Percentiles rank a stretch among this genome's conserved stretches.
phyloP scores from a whole-genome alignment of 306 rosid genomes.

The Casuarina cunninghamiana region DNA sequence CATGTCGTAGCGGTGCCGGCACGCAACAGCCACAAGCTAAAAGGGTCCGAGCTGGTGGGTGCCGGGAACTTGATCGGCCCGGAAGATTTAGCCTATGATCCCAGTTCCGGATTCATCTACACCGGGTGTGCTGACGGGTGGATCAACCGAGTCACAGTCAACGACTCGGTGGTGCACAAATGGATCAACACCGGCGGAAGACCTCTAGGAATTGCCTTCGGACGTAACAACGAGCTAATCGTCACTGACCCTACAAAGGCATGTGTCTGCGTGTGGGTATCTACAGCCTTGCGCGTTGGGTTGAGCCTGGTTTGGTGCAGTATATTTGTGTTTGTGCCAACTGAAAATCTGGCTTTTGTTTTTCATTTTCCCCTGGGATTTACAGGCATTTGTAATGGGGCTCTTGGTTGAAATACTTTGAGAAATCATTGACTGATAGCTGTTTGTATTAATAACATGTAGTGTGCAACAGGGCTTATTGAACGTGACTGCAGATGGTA shows the following conservation, averaged over 20 bases:
- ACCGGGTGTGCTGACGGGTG: constrained; percentile 75
- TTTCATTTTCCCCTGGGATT: too few species aligned
- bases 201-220: constrained; percentile 62
- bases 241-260: constrained; percentile 61
- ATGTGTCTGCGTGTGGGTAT: too few species aligned
- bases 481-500: constrained; percentile 41
- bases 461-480: constrained; percentile 53
- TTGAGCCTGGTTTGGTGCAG: too few species aligned
- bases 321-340: too few species aligned
- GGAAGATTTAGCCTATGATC: constrained; percentile 55
- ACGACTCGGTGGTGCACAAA: constrained; percentile 46
- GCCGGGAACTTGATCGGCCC: constrained; percentile 38
- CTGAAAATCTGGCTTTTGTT: too few species aligned
- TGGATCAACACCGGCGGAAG: constrained; percentile 83
- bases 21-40: constrained; percentile 29
- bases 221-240: constrained; percentile 30
- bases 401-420: too few species aligned
- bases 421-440: background rate
- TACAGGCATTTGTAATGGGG: too few species aligned
- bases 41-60: constrained; percentile 41
- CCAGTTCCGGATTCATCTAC: constrained; percentile 44
- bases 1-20: constrained; percentile 16
- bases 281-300: too few species aligned
- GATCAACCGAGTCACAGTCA: constrained; percentile 58
- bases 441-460: background rate